Evolutionary conservation across 1,139 yeast genomes (phyloP).

Genomic region (Arxiozyma telluris): DNA sequence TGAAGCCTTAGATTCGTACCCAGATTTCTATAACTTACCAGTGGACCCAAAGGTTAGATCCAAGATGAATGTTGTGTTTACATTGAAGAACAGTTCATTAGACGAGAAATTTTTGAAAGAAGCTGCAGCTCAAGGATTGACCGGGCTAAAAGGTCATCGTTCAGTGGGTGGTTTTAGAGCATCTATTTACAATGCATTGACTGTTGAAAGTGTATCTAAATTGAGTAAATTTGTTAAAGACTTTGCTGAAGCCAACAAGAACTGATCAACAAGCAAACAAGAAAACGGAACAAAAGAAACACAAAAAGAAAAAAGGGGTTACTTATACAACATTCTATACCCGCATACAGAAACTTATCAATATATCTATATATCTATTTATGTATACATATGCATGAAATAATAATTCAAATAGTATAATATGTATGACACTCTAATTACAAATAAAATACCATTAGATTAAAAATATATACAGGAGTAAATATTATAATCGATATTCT

Average conservation of each 20-base stretch:
- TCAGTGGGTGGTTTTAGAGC: constrained; percentile 97
- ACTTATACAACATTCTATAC: no score
- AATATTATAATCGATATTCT: constrained; percentile 41
- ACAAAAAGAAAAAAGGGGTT: background rate
- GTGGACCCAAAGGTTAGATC: constrained; percentile 62
- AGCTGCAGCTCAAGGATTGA: constrained; percentile 47
- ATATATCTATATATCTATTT: no score
- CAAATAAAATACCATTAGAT: constrained; percentile 50
- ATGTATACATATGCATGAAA: no score
- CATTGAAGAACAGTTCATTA: constrained; percentile 48
- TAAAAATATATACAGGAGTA: constrained; percentile 9
- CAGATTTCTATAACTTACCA: constrained; percentile 56
- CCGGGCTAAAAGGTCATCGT: constrained; percentile 90
- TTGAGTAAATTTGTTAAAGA: constrained; percentile 51
- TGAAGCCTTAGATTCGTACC: constrained; percentile 52
- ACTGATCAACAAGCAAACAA: background rate
- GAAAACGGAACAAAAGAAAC: background rate
- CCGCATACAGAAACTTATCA: no score
- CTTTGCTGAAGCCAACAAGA: constrained; percentile 43
- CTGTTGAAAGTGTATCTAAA: constrained; percentile 51
- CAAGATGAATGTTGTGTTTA: constrained; percentile 89
- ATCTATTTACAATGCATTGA: constrained; percentile 81
- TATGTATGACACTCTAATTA: constrained; percentile 62
- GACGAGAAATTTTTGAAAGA: constrained; percentile 61
- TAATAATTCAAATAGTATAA: background rate